phyloP scores from a whole-genome alignment of 148 eudicot genomes.

The Vaccinium myrtillus region DNA sequence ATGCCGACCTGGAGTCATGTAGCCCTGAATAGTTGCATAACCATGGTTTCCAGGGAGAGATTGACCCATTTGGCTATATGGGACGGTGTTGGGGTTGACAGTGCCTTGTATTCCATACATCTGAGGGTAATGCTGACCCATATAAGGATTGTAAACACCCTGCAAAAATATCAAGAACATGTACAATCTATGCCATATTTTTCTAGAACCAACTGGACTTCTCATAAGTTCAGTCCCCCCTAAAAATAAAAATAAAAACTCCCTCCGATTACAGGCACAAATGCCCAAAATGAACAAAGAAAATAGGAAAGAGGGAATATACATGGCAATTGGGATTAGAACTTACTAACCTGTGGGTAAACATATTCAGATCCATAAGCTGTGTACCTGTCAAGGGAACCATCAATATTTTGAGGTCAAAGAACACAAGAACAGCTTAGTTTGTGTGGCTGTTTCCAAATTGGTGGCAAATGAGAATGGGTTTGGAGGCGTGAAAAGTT shows the following conservation, averaged over 20 bases:
- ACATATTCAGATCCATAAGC: slow-evolving; percentile 29
- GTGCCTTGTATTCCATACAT: slow-evolving; percentile 25
- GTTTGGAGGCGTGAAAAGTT: background rate
- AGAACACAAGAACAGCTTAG: background rate
- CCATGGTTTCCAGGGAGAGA: slow-evolving; percentile 18
- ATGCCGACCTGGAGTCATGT: slow-evolving; percentile 24
- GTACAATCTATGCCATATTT: too few species aligned
- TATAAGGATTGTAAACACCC: slow-evolving; percentile 22
- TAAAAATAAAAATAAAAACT: background rate
- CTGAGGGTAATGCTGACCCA: slow-evolving; percentile 21
- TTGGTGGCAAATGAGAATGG: background rate
- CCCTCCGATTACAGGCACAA: background rate
- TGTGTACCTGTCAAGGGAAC: slow-evolving; percentile 28
- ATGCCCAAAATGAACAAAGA: background rate
- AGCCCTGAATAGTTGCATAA: slow-evolving; percentile 21
- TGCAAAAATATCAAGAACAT: slow-evolving; percentile 6
- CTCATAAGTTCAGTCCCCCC: background rate
- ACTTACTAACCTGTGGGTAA: slow-evolving; percentile 31
- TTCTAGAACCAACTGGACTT: background rate
- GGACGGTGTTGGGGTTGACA: slow-evolving; percentile 8
- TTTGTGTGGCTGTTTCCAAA: background rate
- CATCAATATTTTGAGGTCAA: slow-evolving; percentile 6
- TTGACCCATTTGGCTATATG: slow-evolving; percentile 24
- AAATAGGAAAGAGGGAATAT: background rate
- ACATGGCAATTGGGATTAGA: slow-evolving; percentile 3